Evolutionary conservation across 192 early-diverging fungal genomes (phyloP).

Genomic region (Linnemannia exigua): DNA sequence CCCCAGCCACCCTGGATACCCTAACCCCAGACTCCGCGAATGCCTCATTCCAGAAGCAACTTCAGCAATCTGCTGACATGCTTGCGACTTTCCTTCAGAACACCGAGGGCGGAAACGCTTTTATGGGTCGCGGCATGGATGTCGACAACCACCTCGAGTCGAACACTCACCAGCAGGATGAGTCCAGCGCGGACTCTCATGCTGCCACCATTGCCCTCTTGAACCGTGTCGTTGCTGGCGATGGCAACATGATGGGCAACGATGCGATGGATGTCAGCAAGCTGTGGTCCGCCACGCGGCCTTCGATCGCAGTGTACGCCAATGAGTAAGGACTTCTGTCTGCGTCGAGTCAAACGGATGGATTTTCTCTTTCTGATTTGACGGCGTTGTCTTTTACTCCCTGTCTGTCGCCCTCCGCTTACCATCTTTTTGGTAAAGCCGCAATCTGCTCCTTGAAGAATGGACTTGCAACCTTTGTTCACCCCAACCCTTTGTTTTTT

Average conservation of each 20-base stretch:
- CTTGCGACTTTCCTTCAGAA: constrained; percentile 36
- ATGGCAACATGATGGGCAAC: constrained; percentile 10
- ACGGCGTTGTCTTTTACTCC: not conserved
- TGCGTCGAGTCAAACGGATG: not conserved
- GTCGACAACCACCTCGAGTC: constrained; percentile 16
- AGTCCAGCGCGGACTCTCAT: constrained; percentile 4
- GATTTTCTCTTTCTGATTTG: constrained; percentile 3
- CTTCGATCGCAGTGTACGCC: constrained; percentile 35
- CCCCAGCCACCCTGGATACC: not conserved
- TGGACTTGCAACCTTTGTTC: not conserved
- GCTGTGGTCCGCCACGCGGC: constrained; percentile 28
- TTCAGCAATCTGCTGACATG: constrained; percentile 23
- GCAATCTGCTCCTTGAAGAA: not conserved
- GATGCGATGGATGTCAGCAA: constrained; percentile 27
- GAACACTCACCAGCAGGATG: constrained; percentile 6
- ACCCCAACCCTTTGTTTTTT: constrained; percentile 23
- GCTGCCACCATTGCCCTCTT: not conserved
- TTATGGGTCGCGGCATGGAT: constrained; percentile 23
- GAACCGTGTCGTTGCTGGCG: not conserved
- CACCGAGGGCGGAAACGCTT: constrained; percentile 22
- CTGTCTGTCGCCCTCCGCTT: constrained; percentile 20
- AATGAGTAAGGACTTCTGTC: constrained; percentile 29
- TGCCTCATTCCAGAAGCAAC: constrained; percentile 19
- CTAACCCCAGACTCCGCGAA: not conserved
- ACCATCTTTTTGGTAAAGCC: not conserved